phyloP scores from a whole-genome alignment of 2,329 filamentous ascomycete species.

The Nannizzia gypsea region DNA sequence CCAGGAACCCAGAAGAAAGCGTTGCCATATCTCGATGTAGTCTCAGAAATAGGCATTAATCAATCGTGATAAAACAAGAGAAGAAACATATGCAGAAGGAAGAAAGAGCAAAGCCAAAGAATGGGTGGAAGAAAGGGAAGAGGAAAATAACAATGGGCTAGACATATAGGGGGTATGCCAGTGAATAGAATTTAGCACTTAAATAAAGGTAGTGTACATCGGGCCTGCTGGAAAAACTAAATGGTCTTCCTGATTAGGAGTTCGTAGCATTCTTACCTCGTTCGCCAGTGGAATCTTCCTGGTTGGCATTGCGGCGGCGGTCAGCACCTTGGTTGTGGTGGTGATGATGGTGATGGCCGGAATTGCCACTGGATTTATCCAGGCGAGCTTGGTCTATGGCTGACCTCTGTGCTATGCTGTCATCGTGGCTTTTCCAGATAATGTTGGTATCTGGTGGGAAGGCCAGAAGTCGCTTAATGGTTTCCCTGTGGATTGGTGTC shows the following conservation, averaged over 20 bases:
- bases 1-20: slow-evolving; percentile 1
- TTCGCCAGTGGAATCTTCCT: slow-evolving; percentile 34
- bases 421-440: slow-evolving; percentile 91
- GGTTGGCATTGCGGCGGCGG: slow-evolving; percentile 31
- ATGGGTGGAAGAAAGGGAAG: neutral
- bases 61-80: neutral
- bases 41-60: neutral
- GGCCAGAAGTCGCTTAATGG: slow-evolving; percentile 77
- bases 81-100: neutral
- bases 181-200: slow-evolving; percentile 2
- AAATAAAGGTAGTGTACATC: slow-evolving; percentile 8
- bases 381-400: slow-evolving; percentile 85
- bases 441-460: slow-evolving; percentile 84
- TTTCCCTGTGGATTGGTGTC: slow-evolving; percentile 51
- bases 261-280: slow-evolving; percentile 28
- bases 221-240: slow-evolving; percentile 3
- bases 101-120: too few relatives aligned
- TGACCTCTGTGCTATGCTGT: slow-evolving; percentile 82
- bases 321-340: slow-evolving; percentile 19
- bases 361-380: slow-evolving; percentile 50
- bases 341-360: slow-evolving; percentile 22
- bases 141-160: slow-evolving; percentile 5
- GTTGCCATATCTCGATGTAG: neutral
- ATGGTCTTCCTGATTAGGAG: slow-evolving; percentile 17
- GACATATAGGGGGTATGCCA: neutral